Evolutionary conservation across 1,139 yeast genomes (phyloP), one percentile per base, ranked within the genome.

Genomic region (Tardiomyces depauwii): DNA sequence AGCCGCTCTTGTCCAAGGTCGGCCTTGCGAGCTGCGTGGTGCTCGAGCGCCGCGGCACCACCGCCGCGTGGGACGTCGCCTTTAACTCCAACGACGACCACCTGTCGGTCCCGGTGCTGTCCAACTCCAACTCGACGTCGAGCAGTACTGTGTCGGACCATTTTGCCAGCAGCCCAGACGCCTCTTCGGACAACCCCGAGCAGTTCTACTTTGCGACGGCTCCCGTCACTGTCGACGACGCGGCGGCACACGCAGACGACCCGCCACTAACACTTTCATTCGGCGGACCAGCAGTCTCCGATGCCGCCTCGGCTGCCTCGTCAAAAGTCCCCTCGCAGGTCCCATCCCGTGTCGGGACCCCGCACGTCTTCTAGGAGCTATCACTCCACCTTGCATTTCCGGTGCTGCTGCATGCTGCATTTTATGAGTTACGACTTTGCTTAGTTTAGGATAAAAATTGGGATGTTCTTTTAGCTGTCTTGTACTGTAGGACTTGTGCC

Each of bases 1-100:
- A 51, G 44, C 70, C 71, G 5, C 53, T 64, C 40, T 55, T 67
- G 38, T 53, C 57, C 18, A 57, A 61, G 27, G 53, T 66, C 28
- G 62, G 39, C 16, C 45, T 43, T 41, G 49, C 48, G 9, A 41
- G 42, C 25, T 44, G 44, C 21, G 39, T 16, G 4, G 39, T 36
- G 18, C 19, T 10, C 6, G 39, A 14, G 39, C n/a, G 36, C 3
- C 36, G 36, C n/a, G 7, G 7, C 25, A 21, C 25, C 25, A 14
- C 3, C 16, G 5, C 36, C 36, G 16, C 16, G 10, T 30, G 36
- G 36, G 36, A 30, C 16, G 16, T 30, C 10, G 36, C 10, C 10
- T 30, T 5, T 11, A 30, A 30, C 36, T 30, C 36, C 36, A 30
- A 30, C 36, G 36, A 30, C 10, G 36, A 30, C 36, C 36, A 10